These are phyloP conservation scores for Pseudognaphalium luteoalbum DNA, from an alignment of 129 eudicot species.

Conservation along the genomic window DNA sequence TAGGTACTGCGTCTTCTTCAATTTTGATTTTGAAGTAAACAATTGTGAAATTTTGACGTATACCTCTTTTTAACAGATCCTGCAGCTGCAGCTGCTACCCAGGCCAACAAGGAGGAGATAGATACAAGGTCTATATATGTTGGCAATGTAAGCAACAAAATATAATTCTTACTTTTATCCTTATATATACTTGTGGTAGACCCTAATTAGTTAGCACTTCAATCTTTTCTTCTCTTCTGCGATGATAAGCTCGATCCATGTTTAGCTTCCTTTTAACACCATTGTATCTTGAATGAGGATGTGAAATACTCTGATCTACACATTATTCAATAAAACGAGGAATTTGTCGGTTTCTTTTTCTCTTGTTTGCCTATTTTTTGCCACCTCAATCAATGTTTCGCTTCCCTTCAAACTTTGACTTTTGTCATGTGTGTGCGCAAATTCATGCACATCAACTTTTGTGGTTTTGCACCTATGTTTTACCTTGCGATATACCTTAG, in stretches of 20 bases:
- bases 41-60: not conserved
- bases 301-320: not conserved
- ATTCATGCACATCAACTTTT: not conserved
- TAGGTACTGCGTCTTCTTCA: not conserved
- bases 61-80: slow-evolving; percentile 52
- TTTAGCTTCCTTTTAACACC: not conserved
- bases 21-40: not conserved
- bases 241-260: not conserved
- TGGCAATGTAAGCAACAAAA: slow-evolving; percentile 78
- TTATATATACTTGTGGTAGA: not conserved
- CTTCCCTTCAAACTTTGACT: not conserved
- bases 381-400: not conserved
- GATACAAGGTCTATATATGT: slow-evolving; percentile 84
- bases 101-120: slow-evolving; percentile 86
- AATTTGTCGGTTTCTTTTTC: not conserved
- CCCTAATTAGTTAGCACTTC: not conserved
- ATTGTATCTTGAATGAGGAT: not conserved
- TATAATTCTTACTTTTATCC: not conserved
- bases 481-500: no score
- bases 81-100: slow-evolving; percentile 68
- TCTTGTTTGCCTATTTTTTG: not conserved
- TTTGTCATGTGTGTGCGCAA: not conserved
- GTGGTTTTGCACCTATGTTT: not conserved
- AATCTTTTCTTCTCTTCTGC: not conserved
- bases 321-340: not conserved